Percentiles rank a stretch among this genome's conserved stretches.
Conservation (phyloP, 192 early-diverging fungal genomes). For the Coemansia furcata region DNA sequence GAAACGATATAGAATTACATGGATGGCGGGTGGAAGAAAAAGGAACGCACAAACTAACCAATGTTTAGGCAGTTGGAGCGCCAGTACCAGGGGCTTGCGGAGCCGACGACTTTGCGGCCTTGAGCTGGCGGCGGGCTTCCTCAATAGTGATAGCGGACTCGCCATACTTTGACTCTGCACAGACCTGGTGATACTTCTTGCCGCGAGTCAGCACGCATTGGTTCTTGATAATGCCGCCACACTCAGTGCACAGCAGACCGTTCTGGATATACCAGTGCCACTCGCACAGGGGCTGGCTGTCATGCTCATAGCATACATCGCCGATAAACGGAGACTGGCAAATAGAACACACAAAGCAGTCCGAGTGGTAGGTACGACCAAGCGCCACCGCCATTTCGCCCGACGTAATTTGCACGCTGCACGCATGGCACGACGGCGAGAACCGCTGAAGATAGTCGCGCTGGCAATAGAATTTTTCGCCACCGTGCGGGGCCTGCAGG, state of each 20-base stretch:
- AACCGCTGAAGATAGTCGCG: slow-evolving; percentile 54
- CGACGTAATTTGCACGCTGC: slow-evolving; percentile 51
- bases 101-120: slow-evolving; percentile 16
- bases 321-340: slow-evolving; percentile 55
- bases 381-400: slow-evolving; percentile 53
- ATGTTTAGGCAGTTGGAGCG: background rate
- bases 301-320: slow-evolving; percentile 54
- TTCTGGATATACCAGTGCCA: slow-evolving; percentile 56
- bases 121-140: slow-evolving; percentile 44
- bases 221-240: slow-evolving; percentile 51
- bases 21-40: background rate
- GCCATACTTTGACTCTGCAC: slow-evolving; percentile 52
- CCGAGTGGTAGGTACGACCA: slow-evolving; percentile 52
- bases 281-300: slow-evolving; percentile 53
- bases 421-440: slow-evolving; percentile 50
- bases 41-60: background rate
- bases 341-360: slow-evolving; percentile 54
- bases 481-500: slow-evolving; percentile 37
- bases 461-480: slow-evolving; percentile 50
- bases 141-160: slow-evolving; percentile 41
- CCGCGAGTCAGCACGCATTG: slow-evolving; percentile 52
- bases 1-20: background rate
- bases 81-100: background rate
- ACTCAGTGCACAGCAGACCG: slow-evolving; percentile 50
- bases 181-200: slow-evolving; percentile 51